phyloP scores from a whole-genome alignment of 768 basidiomycete species.

The Mycena epipterygia region DNA sequence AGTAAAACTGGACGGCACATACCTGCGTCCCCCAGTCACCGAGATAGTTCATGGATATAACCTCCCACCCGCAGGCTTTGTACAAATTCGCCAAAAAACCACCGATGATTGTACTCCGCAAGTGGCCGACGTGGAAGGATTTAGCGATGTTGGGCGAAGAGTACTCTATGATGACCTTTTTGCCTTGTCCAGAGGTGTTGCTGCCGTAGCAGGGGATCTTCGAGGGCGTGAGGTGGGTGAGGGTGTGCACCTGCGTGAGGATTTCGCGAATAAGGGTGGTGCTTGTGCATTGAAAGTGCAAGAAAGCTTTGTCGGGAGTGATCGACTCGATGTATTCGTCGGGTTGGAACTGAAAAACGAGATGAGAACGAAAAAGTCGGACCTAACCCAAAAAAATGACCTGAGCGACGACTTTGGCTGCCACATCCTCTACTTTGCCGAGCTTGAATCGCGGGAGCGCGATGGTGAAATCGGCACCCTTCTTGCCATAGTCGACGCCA shows the following conservation, averaged over 20 bases:
- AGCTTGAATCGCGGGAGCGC: slow-evolving; percentile 93
- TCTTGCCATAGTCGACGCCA: slow-evolving; percentile 92
- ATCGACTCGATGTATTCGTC: slow-evolving; percentile 84
- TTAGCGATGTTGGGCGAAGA: slow-evolving; percentile 99
- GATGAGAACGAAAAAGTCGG: neutral
- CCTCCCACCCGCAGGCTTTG: slow-evolving; percentile 93
- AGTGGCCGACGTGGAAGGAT: slow-evolving; percentile 96
- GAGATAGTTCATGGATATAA: slow-evolving; percentile 92
- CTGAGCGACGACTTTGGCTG: slow-evolving; percentile 77
- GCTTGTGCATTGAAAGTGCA: slow-evolving; percentile 84
- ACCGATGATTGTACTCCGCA: slow-evolving; percentile 99
- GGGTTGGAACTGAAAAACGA: slow-evolving; percentile 76
- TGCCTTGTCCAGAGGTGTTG: slow-evolving; percentile 82
- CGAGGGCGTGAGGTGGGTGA: slow-evolving; percentile 73
- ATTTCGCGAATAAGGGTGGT: slow-evolving; percentile 73
- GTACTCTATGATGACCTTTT: slow-evolving; percentile 91
- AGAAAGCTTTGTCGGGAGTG: slow-evolving; percentile 81
- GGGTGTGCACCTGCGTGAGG: slow-evolving; percentile 80
- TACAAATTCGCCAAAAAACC: slow-evolving; percentile 93
- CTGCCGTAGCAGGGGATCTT: slow-evolving; percentile 84
- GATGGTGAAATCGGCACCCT: slow-evolving; percentile 93
- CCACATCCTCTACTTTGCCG: slow-evolving; percentile 86
- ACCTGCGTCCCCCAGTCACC: slow-evolving; percentile 99
- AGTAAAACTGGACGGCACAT: slow-evolving; percentile 33
- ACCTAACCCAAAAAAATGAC: slow-evolving; percentile 45